phyloP scores from a whole-genome alignment of 345 rosid species.

The Diplotaxis tenuifolia region DNA sequence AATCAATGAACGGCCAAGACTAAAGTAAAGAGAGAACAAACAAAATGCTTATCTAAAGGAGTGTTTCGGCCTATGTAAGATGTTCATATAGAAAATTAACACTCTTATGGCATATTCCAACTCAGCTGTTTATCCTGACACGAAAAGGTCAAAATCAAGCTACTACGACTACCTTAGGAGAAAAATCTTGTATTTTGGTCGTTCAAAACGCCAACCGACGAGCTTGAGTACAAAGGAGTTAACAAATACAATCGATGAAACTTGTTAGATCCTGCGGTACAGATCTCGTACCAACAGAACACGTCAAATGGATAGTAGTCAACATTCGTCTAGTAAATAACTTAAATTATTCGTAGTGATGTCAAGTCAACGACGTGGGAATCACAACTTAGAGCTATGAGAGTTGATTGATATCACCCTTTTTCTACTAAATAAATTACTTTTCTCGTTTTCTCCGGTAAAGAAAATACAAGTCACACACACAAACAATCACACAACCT shows the following conservation, averaged over 20 bases:
- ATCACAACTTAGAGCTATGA: slow-evolving; percentile 27
- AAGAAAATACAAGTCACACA: slow-evolving; percentile 5
- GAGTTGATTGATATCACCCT: slow-evolving; percentile 17
- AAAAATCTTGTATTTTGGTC: too few relatives aligned
- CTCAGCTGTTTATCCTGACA: too few relatives aligned
- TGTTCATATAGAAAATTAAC: too few relatives aligned
- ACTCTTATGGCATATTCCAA: too few relatives aligned
- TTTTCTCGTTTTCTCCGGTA: not conserved
- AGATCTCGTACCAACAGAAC: not conserved
- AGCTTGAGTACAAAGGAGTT: not conserved
- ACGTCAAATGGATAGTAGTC: not conserved
- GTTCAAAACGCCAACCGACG: too few relatives aligned
- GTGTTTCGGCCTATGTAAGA: too few relatives aligned
- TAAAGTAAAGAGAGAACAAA: too few relatives aligned
- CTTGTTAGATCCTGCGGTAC: not conserved
- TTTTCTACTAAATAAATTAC: slow-evolving; percentile 8
- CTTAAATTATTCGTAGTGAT: slow-evolving; percentile 25
- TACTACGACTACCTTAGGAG: not conserved
- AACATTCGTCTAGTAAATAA: not conserved
- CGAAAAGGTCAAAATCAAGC: not conserved
- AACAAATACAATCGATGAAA: not conserved
- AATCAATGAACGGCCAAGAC: too few relatives aligned
- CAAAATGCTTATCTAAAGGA: too few relatives aligned
- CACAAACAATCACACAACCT: slow-evolving; percentile 15
- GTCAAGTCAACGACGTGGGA: slow-evolving; percentile 33